phyloP scores from a whole-genome alignment of 352 stramenopile genomes.

The Plasmopara halstedii region DNA sequence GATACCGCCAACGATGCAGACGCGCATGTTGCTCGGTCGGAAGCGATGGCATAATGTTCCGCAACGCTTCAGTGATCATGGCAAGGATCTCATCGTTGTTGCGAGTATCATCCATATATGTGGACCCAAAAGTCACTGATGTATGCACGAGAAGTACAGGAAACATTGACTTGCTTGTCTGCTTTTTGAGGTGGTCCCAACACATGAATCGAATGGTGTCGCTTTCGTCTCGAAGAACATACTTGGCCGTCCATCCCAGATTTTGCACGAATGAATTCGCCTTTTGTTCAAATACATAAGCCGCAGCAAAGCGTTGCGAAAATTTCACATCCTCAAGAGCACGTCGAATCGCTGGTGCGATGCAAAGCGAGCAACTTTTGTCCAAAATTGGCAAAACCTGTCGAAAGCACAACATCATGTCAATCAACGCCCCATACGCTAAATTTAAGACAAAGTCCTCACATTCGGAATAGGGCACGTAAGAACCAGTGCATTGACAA shows the following conservation, averaged over 20 bases:
- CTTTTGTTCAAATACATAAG: conserved; percentile 49
- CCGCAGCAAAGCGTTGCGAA: conserved; percentile 62
- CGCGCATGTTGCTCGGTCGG: conserved; percentile 35
- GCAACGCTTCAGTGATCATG: conserved; percentile 38
- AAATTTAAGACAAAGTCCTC: conserved; percentile 1
- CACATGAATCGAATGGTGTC: conserved; percentile 67
- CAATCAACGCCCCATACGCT: background rate
- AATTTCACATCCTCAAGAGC: conserved; percentile 46
- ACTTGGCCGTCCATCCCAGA: conserved; percentile 60
- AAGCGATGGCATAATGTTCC: conserved; percentile 48
- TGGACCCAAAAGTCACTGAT: conserved; percentile 45
- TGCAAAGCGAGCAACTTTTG: conserved; percentile 34
- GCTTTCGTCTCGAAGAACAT: conserved; percentile 42
- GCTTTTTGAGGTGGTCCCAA: conserved; percentile 76
- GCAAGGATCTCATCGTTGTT: conserved; percentile 47
- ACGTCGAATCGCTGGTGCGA: conserved; percentile 15
- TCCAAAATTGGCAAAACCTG: conserved; percentile 50
- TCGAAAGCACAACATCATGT: conserved; percentile 4
- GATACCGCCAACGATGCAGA: conserved; percentile 62
- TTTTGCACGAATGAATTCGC: conserved; percentile 27
- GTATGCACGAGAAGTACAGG: conserved; percentile 55
- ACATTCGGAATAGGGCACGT: conserved; percentile 60
- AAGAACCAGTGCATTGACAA: conserved; percentile 60
- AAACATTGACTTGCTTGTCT: conserved; percentile 9
- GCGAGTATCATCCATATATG: conserved; percentile 51